These are phyloP conservation scores for Dactylellina drechsleri DNA, from an alignment of 2,329 filamentous ascomycete species.

Conservation along the genomic window DNA sequence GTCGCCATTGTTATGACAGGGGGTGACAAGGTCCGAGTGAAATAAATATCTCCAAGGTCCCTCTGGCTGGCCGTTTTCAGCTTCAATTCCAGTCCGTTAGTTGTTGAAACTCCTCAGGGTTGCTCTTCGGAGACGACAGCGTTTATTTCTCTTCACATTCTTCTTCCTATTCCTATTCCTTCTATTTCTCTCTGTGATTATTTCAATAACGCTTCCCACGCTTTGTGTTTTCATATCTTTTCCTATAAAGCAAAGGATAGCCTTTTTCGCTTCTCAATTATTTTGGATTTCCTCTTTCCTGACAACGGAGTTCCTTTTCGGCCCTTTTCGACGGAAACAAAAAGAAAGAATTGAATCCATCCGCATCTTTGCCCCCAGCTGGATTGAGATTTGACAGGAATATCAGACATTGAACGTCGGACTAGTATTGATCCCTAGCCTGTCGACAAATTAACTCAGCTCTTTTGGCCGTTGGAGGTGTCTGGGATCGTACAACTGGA, in stretches of 20 bases:
- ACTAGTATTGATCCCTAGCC: too few relatives aligned
- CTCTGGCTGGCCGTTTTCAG: conserved; percentile 27
- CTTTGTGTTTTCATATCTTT: too few relatives aligned
- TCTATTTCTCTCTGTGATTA: neutral
- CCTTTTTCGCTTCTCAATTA: too few relatives aligned
- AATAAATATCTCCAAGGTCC: conserved; percentile 45
- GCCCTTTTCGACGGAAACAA: conserved; percentile 9
- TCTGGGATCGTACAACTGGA: neutral
- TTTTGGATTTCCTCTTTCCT: neutral
- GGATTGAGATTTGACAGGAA: too few relatives aligned
- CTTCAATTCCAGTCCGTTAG: conserved; percentile 33
- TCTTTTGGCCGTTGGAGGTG: conserved; percentile 10
- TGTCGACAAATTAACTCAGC: too few relatives aligned
- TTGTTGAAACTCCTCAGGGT: conserved; percentile 33
- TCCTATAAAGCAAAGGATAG: too few relatives aligned
- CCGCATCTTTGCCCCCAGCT: too few relatives aligned
- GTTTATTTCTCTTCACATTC: neutral
- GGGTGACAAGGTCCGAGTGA: conserved; percentile 3
- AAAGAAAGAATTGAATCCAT: too few relatives aligned
- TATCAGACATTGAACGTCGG: too few relatives aligned
- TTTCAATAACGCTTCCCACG: too few relatives aligned
- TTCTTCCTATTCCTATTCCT: neutral
- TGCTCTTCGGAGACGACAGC: conserved; percentile 25
- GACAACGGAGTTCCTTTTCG: conserved; percentile 1
- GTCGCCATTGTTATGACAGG: conserved; percentile 47